Conservation (phyloP, 306 rosid species). For the Biancaea sappan region DNA sequence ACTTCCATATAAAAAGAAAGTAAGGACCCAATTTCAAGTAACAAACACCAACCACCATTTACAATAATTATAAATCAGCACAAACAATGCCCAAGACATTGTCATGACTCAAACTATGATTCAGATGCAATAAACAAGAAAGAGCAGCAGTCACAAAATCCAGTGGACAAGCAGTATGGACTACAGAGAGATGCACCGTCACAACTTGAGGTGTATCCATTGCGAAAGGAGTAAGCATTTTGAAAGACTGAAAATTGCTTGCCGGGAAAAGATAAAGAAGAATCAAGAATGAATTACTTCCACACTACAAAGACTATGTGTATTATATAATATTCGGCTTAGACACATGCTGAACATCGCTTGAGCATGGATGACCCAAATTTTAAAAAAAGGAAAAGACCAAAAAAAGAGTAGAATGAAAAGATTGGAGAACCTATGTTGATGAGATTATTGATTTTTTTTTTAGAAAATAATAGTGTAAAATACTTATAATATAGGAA, state of each 20-base stretch:
- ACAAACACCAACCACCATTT: background rate
- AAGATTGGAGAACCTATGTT: too few relatives aligned
- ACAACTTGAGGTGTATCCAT: background rate
- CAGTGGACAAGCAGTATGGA: background rate
- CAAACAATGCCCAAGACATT: background rate
- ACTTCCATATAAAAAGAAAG: background rate
- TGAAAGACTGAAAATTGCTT: background rate
- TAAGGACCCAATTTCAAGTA: slow-evolving; percentile 15
- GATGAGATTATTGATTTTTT: too few relatives aligned
- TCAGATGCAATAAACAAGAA: background rate
- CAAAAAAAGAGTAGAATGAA: too few relatives aligned
- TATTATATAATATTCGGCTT: too few relatives aligned
- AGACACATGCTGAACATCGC: too few relatives aligned
- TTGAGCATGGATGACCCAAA: too few relatives aligned
- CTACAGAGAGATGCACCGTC: background rate
- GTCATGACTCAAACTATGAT: background rate
- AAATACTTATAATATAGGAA: too few relatives aligned
- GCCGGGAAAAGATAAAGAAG: background rate
- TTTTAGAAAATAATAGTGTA: too few relatives aligned
- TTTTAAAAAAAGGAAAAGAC: too few relatives aligned
- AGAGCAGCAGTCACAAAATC: background rate
- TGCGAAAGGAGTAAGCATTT: background rate
- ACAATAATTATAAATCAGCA: background rate
- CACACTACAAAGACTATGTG: too few relatives aligned
- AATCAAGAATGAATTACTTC: background rate